phyloP scores from a whole-genome alignment of 1,284 basidiomycete genomes.

The Naganishia cerealis region DNA sequence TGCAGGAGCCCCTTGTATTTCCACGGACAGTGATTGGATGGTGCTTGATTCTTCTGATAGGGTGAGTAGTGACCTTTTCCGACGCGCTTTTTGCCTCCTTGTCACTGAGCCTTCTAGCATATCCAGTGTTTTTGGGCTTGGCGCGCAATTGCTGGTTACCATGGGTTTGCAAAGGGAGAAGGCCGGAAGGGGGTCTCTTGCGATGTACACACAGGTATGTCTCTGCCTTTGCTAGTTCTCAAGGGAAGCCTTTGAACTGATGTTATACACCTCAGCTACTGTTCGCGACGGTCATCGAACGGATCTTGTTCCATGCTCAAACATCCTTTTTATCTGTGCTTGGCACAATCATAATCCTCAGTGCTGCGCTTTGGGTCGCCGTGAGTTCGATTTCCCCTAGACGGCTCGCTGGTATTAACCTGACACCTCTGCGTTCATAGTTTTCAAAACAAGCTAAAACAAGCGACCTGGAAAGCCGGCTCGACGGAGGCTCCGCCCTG shows the following conservation, averaged over 20 bases:
- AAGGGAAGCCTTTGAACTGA: not conserved
- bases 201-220: conserved; percentile 51
- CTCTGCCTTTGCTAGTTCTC: not conserved
- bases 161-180: conserved; percentile 53
- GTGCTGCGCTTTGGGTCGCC: conserved; percentile 50
- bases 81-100: no score
- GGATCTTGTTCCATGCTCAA: conserved; percentile 48
- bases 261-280: conserved; percentile 41
- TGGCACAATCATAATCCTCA: conserved; percentile 50
- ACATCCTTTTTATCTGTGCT: conserved; percentile 47
- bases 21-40: conserved; percentile 57
- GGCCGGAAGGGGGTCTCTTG: conserved; percentile 52
- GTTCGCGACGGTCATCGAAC: conserved; percentile 51
- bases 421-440: not conserved
- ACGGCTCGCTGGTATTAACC: not conserved
- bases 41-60: conserved; percentile 52
- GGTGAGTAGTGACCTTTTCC: conserved; percentile 52
- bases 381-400: conserved; percentile 39
- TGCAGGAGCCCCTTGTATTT: conserved; percentile 56
- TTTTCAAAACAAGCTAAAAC: conserved; percentile 30
- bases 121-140: conserved; percentile 60
- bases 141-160: conserved; percentile 59
- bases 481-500: not conserved
- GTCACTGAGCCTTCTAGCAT: not conserved
- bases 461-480: conserved; percentile 18